Base-by-base conservation (phyloP, 306 rosid genomes). In the Herpetospermum pedunculosum region DNA sequence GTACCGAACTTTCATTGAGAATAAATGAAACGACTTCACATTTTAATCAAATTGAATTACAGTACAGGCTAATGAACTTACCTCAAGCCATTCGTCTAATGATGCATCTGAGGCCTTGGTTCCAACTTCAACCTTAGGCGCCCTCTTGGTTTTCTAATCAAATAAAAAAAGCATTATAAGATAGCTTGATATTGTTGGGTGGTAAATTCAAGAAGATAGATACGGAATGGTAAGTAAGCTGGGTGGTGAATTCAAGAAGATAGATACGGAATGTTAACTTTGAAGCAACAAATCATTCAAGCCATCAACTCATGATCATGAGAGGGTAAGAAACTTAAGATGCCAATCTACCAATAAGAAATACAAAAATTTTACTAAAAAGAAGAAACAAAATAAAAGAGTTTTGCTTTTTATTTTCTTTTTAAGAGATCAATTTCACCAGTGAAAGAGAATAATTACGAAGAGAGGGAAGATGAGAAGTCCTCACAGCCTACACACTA, bases 81-180 rank as follows among this genome's bases (percentile, higher is more conserved):
- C 99, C 99, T 94, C 75, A 70, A 94, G 96, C 99, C 99, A 94
- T 74, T 94, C 97, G 79, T 94, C 99, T 78, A 85, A 83, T 6
- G 94, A 85, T 9, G 96, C 95, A 84, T 89, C 97, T 3, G 90
- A 89, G 43, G 82, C 19, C 82, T 78, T 89, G 41, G 99, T 94
- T 76, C 99, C 99, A 80, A 94, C 91, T 85, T 94, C 99, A 73
- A 94, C 92, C 79, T 91, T 94, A 58, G 99, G 88, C 72, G 87
- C 86, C 85, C 94, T 88, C 89, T 89, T 94, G 73, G 99, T 79
- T 89, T 91, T 91, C 99, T 94, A 63, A 9, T 3, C 9, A 44
- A 62, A 75, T 29, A 19, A 38, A 75, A n/a, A 6, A n/a, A 8
- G 19, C 13, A 5, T 21, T 65, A 37, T 52, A 72, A 50, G 26